Base-by-base conservation (phyloP, 2,329 filamentous ascomycete species). In the Aspergillus cejpii region DNA sequence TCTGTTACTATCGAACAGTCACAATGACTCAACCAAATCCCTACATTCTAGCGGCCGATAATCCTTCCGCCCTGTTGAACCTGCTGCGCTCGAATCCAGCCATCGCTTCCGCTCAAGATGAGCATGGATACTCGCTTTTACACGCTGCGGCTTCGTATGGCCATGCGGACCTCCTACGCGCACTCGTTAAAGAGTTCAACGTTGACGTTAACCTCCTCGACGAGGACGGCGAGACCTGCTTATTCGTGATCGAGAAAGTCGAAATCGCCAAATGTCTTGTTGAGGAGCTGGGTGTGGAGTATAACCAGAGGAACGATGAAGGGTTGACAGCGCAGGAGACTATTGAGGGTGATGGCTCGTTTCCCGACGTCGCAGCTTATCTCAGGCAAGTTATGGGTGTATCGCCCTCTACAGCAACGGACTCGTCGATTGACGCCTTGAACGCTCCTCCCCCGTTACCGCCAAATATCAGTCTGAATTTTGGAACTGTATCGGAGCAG, bases 61-160 rank as follows among this genome's bases (percentile, higher is more conserved):
- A 88, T 60, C 85, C 84, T 41, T 71, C 80, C 33, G 75, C 78
- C 36, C 80, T 98, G 43, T 74, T 95, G 50, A 74, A 81, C 46
- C 80, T 90, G 55, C 81, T 98, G 41, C 78, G 79, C 51, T 73
- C 81, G 49, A 79, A 88, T 55, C 87, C 88, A 26, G 69, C 79
- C n/a, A 74, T 94, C 42, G 91, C 92, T 43, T 78, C 82, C 2
- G 72, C 77, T 41, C 87, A 94, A 70, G 92, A 98, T 67, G 81
- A 85, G 48, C 85, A 96, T 61, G 92, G 92, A 59, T 98, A 98
- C 72, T 94, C 89, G 37, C 80, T 97, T 20, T 74, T 97, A 39
- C 92, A 98, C 68, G 92, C 92, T 41, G 88, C 91, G 12, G 84
- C 87, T 14, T 96, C 90, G 55, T 98, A 97, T 75, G 85, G 84